phyloP scores from a whole-genome alignment of 108 stramenopile species.

The Aureococcus anophagefferens region DNA sequence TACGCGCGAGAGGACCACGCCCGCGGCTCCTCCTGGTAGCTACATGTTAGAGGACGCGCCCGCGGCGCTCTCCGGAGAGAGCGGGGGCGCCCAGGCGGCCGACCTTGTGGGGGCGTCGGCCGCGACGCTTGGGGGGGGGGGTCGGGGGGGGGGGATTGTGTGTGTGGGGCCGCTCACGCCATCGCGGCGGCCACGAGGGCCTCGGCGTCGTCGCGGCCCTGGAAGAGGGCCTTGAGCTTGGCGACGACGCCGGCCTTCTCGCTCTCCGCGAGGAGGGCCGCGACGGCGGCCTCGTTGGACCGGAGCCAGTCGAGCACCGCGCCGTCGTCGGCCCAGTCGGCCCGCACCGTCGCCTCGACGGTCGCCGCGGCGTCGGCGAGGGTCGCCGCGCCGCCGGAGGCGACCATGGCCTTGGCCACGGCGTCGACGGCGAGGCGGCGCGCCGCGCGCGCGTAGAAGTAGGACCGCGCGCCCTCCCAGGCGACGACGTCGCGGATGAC shows the following conservation, averaged over 20 bases:
- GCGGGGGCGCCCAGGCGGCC: no score
- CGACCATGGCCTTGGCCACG: conserved; percentile 49
- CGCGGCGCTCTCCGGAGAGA: no score
- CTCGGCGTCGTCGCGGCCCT: neutral
- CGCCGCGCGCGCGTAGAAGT: conserved; percentile 88
- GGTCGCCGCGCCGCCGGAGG: conserved; percentile 40
- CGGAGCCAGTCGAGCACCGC: conserved; percentile 60
- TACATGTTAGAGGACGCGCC: no score
- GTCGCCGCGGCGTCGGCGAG: conserved; percentile 42
- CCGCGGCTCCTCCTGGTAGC: no score
- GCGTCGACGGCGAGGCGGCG: conserved; percentile 83
- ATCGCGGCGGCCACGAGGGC: neutral
- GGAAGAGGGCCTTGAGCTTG: neutral
- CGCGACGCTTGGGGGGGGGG: no score
- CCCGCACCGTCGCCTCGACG: conserved; percentile 47
- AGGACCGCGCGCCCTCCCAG: conserved; percentile 79
- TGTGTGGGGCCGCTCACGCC: no score
- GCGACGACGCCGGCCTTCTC: neutral
- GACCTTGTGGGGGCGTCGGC: no score
- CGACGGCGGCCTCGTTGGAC: conserved; percentile 5
- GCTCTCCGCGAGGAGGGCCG: neutral
- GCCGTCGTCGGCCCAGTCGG: conserved; percentile 65
- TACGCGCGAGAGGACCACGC: no score
- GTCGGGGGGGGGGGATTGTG: no score
- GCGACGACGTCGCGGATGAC: conserved; percentile 78